Conservation (phyloP, 257 asterid genomes). For the Galeopsis tetrahit region DNA sequence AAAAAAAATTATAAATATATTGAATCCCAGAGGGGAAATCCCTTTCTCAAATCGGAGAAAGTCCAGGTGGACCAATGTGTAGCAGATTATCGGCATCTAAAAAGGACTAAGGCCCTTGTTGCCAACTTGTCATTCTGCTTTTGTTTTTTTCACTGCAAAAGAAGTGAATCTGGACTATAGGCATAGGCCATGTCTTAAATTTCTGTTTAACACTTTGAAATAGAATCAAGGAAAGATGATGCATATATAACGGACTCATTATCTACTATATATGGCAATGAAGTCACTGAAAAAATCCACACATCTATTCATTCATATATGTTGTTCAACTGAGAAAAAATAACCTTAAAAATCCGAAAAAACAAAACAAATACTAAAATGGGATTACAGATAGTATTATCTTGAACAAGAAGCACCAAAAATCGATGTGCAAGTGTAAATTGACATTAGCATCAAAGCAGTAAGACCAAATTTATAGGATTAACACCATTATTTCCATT, state of each 20-base stretch:
- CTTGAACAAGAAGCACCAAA: not conserved
- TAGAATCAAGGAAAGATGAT: not conserved
- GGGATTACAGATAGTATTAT: not conserved
- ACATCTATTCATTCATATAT: not conserved
- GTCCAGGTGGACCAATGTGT: not conserved
- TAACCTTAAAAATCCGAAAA: not conserved
- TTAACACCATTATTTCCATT: constrained; percentile 8
- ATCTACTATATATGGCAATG: not conserved
- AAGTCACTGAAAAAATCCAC: not conserved
- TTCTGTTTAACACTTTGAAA: not conserved
- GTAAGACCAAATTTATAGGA: not conserved
- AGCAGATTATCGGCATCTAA: no score
- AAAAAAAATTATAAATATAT: no score
- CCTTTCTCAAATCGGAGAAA: constrained; percentile 2
- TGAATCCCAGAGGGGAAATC: not conserved
- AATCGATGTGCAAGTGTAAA: not conserved
- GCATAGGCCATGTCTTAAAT: not conserved
- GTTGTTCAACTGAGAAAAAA: not conserved
- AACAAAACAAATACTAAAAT: not conserved
- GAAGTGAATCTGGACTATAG: no score
- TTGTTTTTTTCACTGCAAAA: no score
- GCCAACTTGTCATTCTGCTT: no score
- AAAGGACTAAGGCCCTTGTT: no score
- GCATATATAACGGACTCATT: not conserved
- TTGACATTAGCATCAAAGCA: not conserved